Evolutionary conservation across 495 filamentous ascomycete species (phyloP).

Genomic region (Penicillium coffeae): DNA sequence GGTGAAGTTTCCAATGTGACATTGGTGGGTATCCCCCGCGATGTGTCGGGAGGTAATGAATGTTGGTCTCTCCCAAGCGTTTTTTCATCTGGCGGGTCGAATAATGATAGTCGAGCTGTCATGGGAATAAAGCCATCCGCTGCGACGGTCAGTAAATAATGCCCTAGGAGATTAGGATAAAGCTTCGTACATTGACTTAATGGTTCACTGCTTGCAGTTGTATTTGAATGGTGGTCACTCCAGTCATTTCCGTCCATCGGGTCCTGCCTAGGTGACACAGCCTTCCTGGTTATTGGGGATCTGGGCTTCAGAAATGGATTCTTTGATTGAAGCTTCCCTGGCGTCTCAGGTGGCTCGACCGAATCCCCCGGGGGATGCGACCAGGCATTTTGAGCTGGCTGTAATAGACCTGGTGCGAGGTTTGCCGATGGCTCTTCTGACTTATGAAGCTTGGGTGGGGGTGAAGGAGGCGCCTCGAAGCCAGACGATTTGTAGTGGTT

Average conservation of each 20-base stretch:
- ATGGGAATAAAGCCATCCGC: constrained; percentile 46
- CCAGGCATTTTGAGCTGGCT: constrained; percentile 24
- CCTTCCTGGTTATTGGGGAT: constrained; percentile 1
- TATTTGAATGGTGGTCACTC: constrained; percentile 22
- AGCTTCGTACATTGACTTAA: constrained; percentile 32
- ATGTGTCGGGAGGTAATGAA: background rate
- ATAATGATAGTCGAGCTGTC: constrained; percentile 42
- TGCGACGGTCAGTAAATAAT: constrained; percentile 8
- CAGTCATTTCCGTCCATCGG: constrained; percentile 22
- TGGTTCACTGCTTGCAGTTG: constrained; percentile 20
- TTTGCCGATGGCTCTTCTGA: constrained; percentile 21
- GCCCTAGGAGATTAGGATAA: background rate
- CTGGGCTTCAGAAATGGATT: constrained; percentile 42
- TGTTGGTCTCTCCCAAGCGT: constrained; percentile 10
- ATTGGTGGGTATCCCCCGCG: background rate
- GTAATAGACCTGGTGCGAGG: constrained; percentile 25
- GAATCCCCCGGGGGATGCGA: constrained; percentile 7
- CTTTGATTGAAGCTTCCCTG: constrained; percentile 39
- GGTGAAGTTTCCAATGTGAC: constrained; percentile 7
- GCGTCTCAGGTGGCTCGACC: constrained; percentile 17
- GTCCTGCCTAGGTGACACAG: constrained; percentile 11
- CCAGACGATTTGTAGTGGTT: constrained; percentile 1
- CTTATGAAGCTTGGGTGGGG: constrained; percentile 4
- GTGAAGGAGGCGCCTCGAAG: background rate
- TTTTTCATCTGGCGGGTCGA: constrained; percentile 27